Percentiles rank a stretch among this genome's conserved stretches.
phyloP scores from a whole-genome alignment of 352 stramenopile genomes.

The Phytophthora melonis region DNA sequence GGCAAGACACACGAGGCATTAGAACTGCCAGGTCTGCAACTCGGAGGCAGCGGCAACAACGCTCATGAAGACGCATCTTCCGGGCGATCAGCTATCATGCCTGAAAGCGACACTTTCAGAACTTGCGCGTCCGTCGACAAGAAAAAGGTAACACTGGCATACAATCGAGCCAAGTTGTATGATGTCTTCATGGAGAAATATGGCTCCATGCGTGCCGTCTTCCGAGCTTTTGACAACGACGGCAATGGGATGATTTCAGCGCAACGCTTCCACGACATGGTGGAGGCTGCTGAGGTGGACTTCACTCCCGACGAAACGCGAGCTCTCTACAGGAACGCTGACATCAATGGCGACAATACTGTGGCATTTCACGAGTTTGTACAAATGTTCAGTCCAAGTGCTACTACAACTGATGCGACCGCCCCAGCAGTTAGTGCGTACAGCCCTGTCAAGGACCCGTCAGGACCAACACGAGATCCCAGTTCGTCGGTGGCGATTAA shows the following conservation, averaged over 20 bases:
- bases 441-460: slow-evolving; percentile 38
- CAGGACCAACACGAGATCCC: slow-evolving; percentile 43
- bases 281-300: slow-evolving; percentile 71
- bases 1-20: background rate
- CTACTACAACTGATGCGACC: background rate
- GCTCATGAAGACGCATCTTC: slow-evolving; percentile 13
- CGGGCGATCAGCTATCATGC: background rate
- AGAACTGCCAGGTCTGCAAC: slow-evolving; percentile 8
- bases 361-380: slow-evolving; percentile 80
- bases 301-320: slow-evolving; percentile 51
- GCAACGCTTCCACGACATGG: slow-evolving; percentile 79
- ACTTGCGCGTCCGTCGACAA: slow-evolving; percentile 20
- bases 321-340: slow-evolving; percentile 63
- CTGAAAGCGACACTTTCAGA: background rate
- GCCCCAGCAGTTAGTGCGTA: slow-evolving; percentile 36
- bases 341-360: slow-evolving; percentile 77
- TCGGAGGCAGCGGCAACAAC: slow-evolving; percentile 16
- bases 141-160: slow-evolving; percentile 35
- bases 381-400: slow-evolving; percentile 64
- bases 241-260: slow-evolving; percentile 75
- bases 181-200: slow-evolving; percentile 79
- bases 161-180: slow-evolving; percentile 63
- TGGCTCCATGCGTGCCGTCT: slow-evolving; percentile 81
- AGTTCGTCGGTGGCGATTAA: slow-evolving; percentile 73
- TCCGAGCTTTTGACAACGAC: slow-evolving; percentile 76